Evolutionary conservation across 768 basidiomycete species (phyloP), one percentile per base, ranked within the genome.

Genomic region (Mrakia gelida): DNA sequence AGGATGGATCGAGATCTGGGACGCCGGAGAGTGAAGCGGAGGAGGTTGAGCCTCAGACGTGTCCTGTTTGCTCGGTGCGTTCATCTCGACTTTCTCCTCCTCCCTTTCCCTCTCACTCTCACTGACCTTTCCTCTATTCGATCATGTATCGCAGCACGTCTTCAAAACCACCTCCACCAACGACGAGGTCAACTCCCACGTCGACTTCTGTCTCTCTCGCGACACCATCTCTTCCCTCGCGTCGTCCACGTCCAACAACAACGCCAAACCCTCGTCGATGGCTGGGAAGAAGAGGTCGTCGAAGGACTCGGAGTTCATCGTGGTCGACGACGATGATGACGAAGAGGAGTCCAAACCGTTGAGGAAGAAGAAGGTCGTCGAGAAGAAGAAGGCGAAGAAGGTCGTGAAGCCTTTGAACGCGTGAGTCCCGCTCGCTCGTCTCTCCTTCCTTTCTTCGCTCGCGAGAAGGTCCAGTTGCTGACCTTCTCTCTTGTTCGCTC

Each of bases 161-260:
- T 83, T 94, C 75, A 85, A 87, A 54, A 72, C 81, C 2, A 78
- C 75, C 79, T 89, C 88, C 0, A 90, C 93, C 83, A 97, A 97
- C 82, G 86, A 88, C 70, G 90, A 88, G 7, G 84, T 97, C 49
- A 96, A 97, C 82, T 86, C 89, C n/a, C 94, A 97, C 81, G 87
- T 97, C 63, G 94, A 97, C 84, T 92, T 90, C 81, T 97, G 95
- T 82, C 84, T 97, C 72, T 95, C 92, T 82, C 89, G 89, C 77
- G 88, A 88, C 32, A 91, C 89, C 3, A 94, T 96, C 79, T 85
- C 92, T 0, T 91, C 92, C 4, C 75, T 63, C 26, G 32, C 28
- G 7, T 75, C 74, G n/a, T 63, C 61, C 26, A 45, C 61, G 49
- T 30, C 41, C 15, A 52, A 18, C 9, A 9, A 7, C 72, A 56